Conservation (phyloP, 2,329 filamentous ascomycete species). For the Venturia nashicola region DNA sequence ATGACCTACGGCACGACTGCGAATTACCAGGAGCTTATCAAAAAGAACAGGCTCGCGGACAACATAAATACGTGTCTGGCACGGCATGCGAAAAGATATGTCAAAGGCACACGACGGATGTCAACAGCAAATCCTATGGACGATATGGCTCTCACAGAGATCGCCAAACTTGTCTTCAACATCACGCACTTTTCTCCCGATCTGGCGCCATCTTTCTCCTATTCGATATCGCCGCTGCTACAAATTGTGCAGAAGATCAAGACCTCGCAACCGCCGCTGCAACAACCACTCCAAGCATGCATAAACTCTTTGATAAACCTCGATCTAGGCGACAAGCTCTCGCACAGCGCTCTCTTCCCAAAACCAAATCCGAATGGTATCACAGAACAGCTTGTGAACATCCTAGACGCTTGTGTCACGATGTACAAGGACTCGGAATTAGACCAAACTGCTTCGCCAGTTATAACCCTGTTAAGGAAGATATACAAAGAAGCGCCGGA, state of each 20-base stretch:
- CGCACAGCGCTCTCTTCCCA: constrained; percentile 46
- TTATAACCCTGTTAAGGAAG: constrained; percentile 61
- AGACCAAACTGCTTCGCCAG: constrained; percentile 56
- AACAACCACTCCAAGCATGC: constrained; percentile 57
- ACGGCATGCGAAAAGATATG: constrained; percentile 52
- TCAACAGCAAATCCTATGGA: constrained; percentile 46
- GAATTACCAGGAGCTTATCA: constrained; percentile 52
- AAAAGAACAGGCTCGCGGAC: constrained; percentile 53
- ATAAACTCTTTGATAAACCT: constrained; percentile 76
- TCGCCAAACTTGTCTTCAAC: constrained; percentile 81
- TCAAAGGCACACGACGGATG: constrained; percentile 22
- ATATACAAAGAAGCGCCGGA: constrained; percentile 59
- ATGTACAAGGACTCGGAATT: constrained; percentile 56
- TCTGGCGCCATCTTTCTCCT: constrained; percentile 48
- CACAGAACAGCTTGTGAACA: constrained; percentile 51
- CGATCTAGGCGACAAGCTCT: constrained; percentile 16
- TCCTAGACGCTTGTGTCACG: constrained; percentile 56
- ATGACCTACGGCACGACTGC: constrained; percentile 63
- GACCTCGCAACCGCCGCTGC: constrained; percentile 53
- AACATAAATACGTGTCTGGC: constrained; percentile 43
- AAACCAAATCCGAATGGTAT: constrained; percentile 46
- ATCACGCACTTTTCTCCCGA: constrained; percentile 62
- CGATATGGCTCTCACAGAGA: constrained; percentile 71
- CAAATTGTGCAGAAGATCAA: constrained; percentile 53
- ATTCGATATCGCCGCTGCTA: constrained; percentile 57